Conservation (phyloP, 2,329 filamentous ascomycete genomes). For the Neophaeococcomyces mojaviensis region DNA sequence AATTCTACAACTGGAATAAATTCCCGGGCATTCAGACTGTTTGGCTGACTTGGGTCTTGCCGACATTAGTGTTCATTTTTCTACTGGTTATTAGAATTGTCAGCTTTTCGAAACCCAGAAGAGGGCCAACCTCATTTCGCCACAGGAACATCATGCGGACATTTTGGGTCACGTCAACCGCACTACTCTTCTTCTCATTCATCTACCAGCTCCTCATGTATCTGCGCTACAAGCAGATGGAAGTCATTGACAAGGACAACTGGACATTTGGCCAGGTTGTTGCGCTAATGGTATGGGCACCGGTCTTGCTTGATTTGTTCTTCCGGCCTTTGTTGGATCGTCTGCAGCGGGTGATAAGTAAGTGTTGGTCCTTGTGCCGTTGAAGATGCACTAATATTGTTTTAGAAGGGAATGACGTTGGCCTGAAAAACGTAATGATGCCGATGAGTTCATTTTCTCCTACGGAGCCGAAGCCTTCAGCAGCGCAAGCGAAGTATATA, state of each 20-base stretch:
- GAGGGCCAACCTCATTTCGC: too few relatives aligned
- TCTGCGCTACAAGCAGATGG: background rate
- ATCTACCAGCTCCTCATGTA: background rate
- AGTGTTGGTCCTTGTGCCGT: too few relatives aligned
- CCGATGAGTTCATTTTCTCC: background rate
- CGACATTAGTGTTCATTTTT: background rate
- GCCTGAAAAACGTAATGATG: background rate
- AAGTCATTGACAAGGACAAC: background rate
- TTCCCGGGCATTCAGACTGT: background rate
- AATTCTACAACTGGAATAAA: background rate
- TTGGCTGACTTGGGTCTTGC: background rate
- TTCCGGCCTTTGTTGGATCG: background rate
- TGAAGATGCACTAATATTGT: too few relatives aligned
- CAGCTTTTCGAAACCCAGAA: too few relatives aligned
- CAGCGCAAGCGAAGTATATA: background rate
- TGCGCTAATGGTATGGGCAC: background rate
- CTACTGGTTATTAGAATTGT: background rate
- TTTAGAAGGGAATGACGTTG: too few relatives aligned
- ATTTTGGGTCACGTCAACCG: background rate
- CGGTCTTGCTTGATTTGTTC: background rate
- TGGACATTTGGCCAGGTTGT: conserved; percentile 1
- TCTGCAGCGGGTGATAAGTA: too few relatives aligned
- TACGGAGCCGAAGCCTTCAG: background rate
- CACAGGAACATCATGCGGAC: background rate
- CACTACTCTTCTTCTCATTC: conserved; percentile 1